A percentile compares a stretch with the other conserved stretches of the same genome.
phyloP scores from a whole-genome alignment of 108 stramenopile genomes.

The Skeletonema grethae region DNA sequence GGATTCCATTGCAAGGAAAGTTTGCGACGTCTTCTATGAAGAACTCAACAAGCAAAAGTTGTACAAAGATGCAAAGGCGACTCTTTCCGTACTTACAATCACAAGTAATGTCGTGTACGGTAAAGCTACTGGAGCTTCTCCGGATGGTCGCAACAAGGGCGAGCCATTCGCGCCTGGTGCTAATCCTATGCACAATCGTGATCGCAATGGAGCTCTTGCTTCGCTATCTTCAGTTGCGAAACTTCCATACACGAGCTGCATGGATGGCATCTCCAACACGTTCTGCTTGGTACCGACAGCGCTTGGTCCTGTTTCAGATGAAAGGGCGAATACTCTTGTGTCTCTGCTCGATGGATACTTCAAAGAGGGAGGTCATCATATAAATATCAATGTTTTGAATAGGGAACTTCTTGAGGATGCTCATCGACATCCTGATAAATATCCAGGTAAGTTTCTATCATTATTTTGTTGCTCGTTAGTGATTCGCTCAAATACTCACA shows the following conservation, averaged over 20 bases:
- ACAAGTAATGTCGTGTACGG: conserved; percentile 74
- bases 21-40: conserved; percentile 44
- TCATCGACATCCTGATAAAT: conserved; percentile 66
- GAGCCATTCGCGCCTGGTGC: conserved; percentile 65
- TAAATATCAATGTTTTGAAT: conserved; percentile 67
- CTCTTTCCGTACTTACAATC: conserved; percentile 67
- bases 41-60: conserved; percentile 63
- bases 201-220: conserved; percentile 65
- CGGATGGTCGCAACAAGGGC: conserved; percentile 59
- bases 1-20: conserved; percentile 54
- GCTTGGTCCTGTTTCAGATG: conserved; percentile 40
- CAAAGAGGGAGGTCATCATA: conserved; percentile 52
- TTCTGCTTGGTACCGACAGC: conserved; percentile 68
- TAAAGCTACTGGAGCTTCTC: conserved; percentile 61
- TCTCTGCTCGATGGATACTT: conserved; percentile 72
- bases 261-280: conserved; percentile 75
- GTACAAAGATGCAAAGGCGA: conserved; percentile 63
- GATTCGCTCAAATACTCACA: conserved; percentile 1
- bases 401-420: conserved; percentile 60
- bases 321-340: conserved; percentile 49
- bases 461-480: not conserved
- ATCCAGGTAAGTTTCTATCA: conserved; percentile 31
- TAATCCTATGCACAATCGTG: conserved; percentile 53
- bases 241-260: conserved; percentile 61
- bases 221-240: conserved; percentile 71